These are phyloP conservation scores for Geotrichum europaeum DNA, from an alignment of 1,139 yeast genomes.

Conservation along the genomic window DNA sequence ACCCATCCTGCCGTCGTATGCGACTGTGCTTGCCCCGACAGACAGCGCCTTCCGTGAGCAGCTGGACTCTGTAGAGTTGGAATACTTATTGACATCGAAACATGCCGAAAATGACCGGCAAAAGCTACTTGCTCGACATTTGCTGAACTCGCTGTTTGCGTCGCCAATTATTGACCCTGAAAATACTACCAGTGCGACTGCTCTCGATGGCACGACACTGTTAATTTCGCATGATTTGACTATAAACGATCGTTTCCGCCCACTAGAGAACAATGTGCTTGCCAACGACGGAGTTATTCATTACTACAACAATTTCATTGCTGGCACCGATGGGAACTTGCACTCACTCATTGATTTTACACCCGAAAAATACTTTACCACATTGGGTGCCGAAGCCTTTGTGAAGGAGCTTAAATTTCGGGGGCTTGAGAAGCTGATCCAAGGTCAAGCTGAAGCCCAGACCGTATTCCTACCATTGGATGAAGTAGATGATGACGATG, in stretches of 20 bases:
- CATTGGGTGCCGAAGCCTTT: slow-evolving; percentile 59
- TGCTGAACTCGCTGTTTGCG: slow-evolving; percentile 26
- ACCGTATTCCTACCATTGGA: slow-evolving; percentile 49
- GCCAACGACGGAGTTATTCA: slow-evolving; percentile 61
- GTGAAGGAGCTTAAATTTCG: slow-evolving; percentile 67
- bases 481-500: slow-evolving; percentile 24
- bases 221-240: slow-evolving; percentile 20
- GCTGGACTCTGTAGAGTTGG: slow-evolving; percentile 43
- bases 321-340: slow-evolving; percentile 16
- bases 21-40: slow-evolving; percentile 44
- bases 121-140: slow-evolving; percentile 35
- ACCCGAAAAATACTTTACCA: slow-evolving; percentile 68
- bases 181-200: slow-evolving; percentile 28
- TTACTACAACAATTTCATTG: slow-evolving; percentile 39
- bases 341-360: slow-evolving; percentile 41
- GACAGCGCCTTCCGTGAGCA: slow-evolving; percentile 35
- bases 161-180: slow-evolving; percentile 22
- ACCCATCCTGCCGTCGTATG: slow-evolving; percentile 18
- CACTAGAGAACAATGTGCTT: slow-evolving; percentile 42
- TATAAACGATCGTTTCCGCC: slow-evolving; percentile 25
- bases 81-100: slow-evolving; percentile 39
- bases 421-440: slow-evolving; percentile 49
- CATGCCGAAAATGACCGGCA: slow-evolving; percentile 39
- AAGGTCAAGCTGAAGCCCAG: slow-evolving; percentile 43
- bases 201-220: slow-evolving; percentile 28